Evolutionary conservation across 768 basidiomycete species (phyloP).

Genomic region (Coprinellus micaceus): DNA sequence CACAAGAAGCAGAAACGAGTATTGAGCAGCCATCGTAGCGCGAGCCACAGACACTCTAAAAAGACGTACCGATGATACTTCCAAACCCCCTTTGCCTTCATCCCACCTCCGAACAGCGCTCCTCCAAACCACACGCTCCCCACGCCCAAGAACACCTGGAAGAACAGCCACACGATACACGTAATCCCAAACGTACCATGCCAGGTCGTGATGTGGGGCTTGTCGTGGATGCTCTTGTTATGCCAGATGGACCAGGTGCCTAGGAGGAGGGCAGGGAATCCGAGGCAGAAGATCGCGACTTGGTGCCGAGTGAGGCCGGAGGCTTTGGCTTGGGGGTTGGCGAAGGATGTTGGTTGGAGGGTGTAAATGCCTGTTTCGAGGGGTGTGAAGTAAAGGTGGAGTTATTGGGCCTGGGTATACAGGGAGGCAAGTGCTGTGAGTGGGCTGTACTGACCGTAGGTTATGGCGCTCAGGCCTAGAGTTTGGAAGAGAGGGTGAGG

Average conservation of each 20-base stretch:
- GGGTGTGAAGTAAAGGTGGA: not conserved
- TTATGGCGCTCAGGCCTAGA: constrained; percentile 51
- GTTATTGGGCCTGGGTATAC: not conserved
- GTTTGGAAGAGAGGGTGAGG: constrained; percentile 65
- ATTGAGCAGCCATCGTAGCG: not conserved
- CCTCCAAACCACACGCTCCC: constrained; percentile 79
- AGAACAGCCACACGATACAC: constrained; percentile 54
- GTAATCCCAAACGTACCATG: constrained; percentile 74
- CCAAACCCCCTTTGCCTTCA: constrained; percentile 72
- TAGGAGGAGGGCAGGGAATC: constrained; percentile 52
- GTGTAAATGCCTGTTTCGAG: constrained; percentile 60
- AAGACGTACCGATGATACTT: constrained; percentile 78
- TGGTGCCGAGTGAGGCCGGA: constrained; percentile 72
- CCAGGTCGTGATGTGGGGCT: constrained; percentile 67
- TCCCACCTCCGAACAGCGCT: constrained; percentile 63
- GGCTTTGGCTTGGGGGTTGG: constrained; percentile 52
- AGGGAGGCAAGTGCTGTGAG: not conserved
- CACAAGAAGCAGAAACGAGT: not conserved
- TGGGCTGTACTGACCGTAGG: constrained; percentile 47
- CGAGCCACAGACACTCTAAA: too few species aligned
- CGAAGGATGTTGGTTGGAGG: constrained; percentile 65
- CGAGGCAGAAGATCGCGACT: constrained; percentile 50
- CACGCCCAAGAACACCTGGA: constrained; percentile 61
- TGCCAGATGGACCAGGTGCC: constrained; percentile 61
- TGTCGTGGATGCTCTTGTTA: constrained; percentile 52